Base-by-base conservation (phyloP, 108 stramenopile genomes). In the Pseudonitzschia multiseries region DNA sequence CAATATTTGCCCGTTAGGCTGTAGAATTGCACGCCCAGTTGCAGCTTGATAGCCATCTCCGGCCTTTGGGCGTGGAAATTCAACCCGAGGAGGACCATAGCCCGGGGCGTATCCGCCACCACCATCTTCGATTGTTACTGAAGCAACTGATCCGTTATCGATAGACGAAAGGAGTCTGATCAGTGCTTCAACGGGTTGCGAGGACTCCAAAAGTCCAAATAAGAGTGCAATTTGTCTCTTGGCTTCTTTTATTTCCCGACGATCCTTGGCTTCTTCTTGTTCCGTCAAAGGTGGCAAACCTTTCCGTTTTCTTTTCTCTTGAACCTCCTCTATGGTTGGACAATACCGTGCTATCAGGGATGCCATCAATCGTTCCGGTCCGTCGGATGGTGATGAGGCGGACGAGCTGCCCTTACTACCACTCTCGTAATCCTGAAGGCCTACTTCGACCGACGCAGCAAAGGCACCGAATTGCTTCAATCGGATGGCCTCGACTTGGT, bases 161-260 rank as follows among this genome's bases (percentile, higher is more conserved):
- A 90, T 82, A 0, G 82, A 86, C 24, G 90, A 89, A 41, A 94
- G 67, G 20, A 91, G 57, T 69, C 76, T 77, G 13, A 86, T 87
- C 22, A 94, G 88, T 33, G 71, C 76, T 27, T 91, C 87, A 14
- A 82, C 81, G 12, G 93, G 93, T 72, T 94, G 93, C 42, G 81
- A 81, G 2, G 70, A 76, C 62, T 90, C 78, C 72, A 94, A 74
- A 44, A 92, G 70, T 14, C 84, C 86, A 76, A 94, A 94, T 48
- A 94, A 79, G 20, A 94, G 69, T 3, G 88, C 89, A 63, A 94
- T 90, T 71, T 94, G 93, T 60, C 93, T 78, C 24, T 85, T 76
- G 8, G 93, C 93, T 69, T 90, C 93, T 60, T 88, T 88, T 9
- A 81, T 77, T 84, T 87, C 87, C 29, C 84, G 51, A 26, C 74